Percentiles rank a stretch among this genome's conserved stretches.
Evolutionary conservation across 2,329 filamentous ascomycete species (phyloP).

Genomic region (Cladosporium sp.): DNA sequence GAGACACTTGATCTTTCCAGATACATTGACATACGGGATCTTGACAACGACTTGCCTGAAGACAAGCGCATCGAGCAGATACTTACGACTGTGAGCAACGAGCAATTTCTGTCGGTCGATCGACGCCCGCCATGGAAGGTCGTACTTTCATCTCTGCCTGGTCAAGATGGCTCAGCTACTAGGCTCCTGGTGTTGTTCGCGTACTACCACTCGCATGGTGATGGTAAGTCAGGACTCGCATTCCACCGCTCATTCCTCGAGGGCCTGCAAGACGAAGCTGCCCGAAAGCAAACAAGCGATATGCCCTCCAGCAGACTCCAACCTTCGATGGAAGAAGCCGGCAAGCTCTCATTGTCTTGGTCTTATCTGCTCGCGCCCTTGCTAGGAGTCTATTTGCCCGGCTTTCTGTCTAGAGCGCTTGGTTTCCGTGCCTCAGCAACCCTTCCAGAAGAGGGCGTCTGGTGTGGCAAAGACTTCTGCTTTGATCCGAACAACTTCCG

Average conservation of each 20-base stretch:
- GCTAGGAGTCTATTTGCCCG: constrained; percentile 31
- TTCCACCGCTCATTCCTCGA: constrained; percentile 49
- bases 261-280: constrained; percentile 22
- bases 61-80: constrained; percentile 31
- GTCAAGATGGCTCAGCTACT: neutral
- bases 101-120: constrained; percentile 33
- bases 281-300: neutral
- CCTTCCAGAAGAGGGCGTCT: neutral
- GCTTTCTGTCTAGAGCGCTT: neutral
- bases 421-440: constrained; percentile 3
- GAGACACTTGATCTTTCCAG: constrained; percentile 41
- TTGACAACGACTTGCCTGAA: constrained; percentile 17
- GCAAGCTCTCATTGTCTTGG: constrained; percentile 48
- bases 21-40: constrained; percentile 43
- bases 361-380: constrained; percentile 46
- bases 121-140: constrained; percentile 48
- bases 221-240: constrained; percentile 46
- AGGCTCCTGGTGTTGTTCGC: constrained; percentile 40
- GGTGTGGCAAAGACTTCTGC: constrained; percentile 12
- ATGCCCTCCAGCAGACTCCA: constrained; percentile 27
- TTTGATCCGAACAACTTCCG: constrained; percentile 9
- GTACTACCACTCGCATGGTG: constrained; percentile 49
- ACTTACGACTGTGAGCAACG: constrained; percentile 40
- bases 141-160: constrained; percentile 38
- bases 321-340: constrained; percentile 44